A percentile compares a stretch with the other conserved stretches of the same genome.
Evolutionary conservation across 306 rosid genomes (phyloP).

Genomic region (Dryas octopetala): DNA sequence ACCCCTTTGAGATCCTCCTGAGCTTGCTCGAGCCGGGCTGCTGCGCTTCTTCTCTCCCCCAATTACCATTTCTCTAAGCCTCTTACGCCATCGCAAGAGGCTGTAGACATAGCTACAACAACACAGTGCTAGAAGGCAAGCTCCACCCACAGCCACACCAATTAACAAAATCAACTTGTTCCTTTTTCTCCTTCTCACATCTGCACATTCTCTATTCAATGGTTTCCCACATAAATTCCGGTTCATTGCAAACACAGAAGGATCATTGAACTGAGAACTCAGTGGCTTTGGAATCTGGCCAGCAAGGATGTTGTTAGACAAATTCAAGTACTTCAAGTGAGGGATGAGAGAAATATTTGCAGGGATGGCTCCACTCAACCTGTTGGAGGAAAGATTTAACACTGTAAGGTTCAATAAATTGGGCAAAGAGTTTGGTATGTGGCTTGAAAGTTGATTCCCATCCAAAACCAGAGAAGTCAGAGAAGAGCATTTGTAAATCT

Average conservation of each 20-base stretch:
- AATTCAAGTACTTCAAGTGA: conserved; percentile 50
- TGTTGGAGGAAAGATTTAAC: conserved; percentile 65
- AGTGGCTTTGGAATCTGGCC: conserved; percentile 64
- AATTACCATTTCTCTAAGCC: conserved; percentile 57
- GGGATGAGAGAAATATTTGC: conserved; percentile 34
- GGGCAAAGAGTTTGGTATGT: conserved; percentile 58
- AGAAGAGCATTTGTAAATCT: conserved; percentile 56
- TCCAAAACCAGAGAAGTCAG: conserved; percentile 52
- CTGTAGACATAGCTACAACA: conserved; percentile 74
- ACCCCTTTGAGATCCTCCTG: conserved; percentile 48
- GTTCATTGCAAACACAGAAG: conserved; percentile 51
- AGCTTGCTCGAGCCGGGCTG: conserved; percentile 59
- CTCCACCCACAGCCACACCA: conserved; percentile 54
- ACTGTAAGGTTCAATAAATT: conserved; percentile 46
- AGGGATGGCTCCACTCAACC: conserved; percentile 56
- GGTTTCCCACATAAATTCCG: conserved; percentile 65
- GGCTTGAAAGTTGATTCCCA: conserved; percentile 57
- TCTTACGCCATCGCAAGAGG: conserved; percentile 73
- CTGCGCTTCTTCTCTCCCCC: conserved; percentile 74
- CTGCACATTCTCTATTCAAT: conserved; percentile 54
- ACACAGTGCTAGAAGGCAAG: conserved; percentile 51
- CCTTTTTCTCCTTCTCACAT: conserved; percentile 47
- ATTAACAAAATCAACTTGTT: conserved; percentile 53
- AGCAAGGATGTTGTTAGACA: conserved; percentile 59
- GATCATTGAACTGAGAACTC: conserved; percentile 48